Base-by-base conservation (phyloP, 1,139 yeast genomes). In the Barnettozyma hawaiiensis region DNA sequence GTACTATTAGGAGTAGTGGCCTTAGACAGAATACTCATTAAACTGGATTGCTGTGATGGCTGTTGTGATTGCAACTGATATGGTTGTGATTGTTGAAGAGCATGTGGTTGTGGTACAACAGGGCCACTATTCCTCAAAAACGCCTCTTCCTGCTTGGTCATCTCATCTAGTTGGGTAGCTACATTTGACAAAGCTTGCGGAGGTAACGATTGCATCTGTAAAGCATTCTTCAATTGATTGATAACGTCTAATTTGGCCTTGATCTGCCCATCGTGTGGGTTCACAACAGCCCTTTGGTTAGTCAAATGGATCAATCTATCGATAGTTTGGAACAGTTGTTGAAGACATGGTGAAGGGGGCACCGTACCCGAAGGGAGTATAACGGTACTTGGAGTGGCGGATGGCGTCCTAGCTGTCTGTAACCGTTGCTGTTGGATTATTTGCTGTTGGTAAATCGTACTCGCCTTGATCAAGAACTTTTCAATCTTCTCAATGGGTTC, bases 401-500 rank as follows among this genome's bases (percentile, higher is more conserved):
- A 29, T 11, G 35, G 19, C 10, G 34, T 15, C 28, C 33, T 24
- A 10, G 37, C 19, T 33, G 36, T 31, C 15, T 32, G 40, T 22
- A 22, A 46, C 16, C 37, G 41, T 38, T 49, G 49, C 10, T 47
- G 47, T 40, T 53, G 44, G 15, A 27, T 31, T 7, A 52, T 45
- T 38, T 54, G 50, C 15, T 40, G 47, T 36, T 52, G 50, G 38
- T 53, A 47, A 9, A 53, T 27, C 2, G 50, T 38, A 11, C 56
- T 71, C 11, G 81, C 85, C 52, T 72, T 73, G 26, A 73, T 68
- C 55, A 94, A 67, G 59, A 90, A 90, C 42, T 68, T 70, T 52
- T 86, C 96, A 43, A 94, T 85, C 55, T 74, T 77, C 34, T 76
- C 78, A 52, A 90, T 69, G 39, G 85, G 85, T 14, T 77, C 82